Base-by-base conservation (phyloP, 2,329 filamentous ascomycete species). In the Penicillium sp. region DNA sequence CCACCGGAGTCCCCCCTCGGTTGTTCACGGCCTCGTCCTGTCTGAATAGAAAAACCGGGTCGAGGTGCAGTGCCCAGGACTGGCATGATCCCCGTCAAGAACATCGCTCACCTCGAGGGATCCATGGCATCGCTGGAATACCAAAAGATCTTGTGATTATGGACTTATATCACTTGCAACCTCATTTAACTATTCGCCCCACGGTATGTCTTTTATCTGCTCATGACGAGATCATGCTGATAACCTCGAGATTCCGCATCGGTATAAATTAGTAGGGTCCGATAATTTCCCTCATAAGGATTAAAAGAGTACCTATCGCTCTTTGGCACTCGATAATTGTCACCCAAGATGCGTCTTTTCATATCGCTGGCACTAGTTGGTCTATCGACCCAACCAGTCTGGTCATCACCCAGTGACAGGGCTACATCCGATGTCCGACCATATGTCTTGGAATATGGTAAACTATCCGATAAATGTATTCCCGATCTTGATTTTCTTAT, bases 361-460 rank as follows among this genome's bases (percentile, higher is more conserved):
- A 42, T 46, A 48, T 45, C 50, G n/a, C 22, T 64, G 10, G 55
- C 43, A 38, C 40, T 59, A 11, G 36, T 36, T 28, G 19, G 49
- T 16, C 31, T 62, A 25, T 38, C 43, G 5, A 45, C 30, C 40
- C 49, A 42, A 19, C 42, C 52, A 30, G 57, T 50, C 7, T 16
- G 26, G 14, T 50, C 51, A 33, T 45, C 36, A 9, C 33, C 19
- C 5, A 17, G 25, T 31, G 44, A 56, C 11, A 43, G 62, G 17
- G 40, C 51, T 35, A 53, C 57, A 12, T 54, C 62, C 19, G 50
- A 54, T 12, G 70, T 82, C 11, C 77, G 77, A 3, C 65, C 68
- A 35, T 80, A 74, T 68, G 75, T 78, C 19, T 58, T 77, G 12
- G 73, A 77, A 46, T 79, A 80, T 64, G 78, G 78, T 79, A 66